Conservation (phyloP, 1,284 basidiomycete species). For the Vanrija pseudolonga region DNA sequence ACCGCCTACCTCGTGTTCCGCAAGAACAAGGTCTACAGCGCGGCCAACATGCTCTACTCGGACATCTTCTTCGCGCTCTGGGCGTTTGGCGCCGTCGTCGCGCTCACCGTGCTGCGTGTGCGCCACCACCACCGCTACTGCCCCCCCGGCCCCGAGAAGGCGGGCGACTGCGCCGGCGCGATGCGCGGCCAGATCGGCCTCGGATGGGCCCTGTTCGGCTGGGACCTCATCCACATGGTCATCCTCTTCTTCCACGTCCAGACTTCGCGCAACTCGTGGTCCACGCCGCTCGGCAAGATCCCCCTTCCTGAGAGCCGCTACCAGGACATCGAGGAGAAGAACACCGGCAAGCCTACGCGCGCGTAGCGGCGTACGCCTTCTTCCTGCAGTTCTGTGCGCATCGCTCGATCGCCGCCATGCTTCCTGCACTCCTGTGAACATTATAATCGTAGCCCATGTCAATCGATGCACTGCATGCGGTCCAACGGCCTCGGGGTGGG, state of each 20-base stretch:
- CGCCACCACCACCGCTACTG: constrained; percentile 21
- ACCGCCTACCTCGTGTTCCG: constrained; percentile 14
- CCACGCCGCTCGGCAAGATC: constrained; percentile 15
- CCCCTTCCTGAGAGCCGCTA: not conserved
- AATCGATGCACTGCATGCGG: too few relatives aligned
- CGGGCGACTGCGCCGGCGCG: constrained; percentile 26
- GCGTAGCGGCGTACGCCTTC: too few relatives aligned
- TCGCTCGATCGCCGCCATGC: too few relatives aligned
- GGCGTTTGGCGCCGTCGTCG: constrained; percentile 22
- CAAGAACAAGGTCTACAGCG: constrained; percentile 17
- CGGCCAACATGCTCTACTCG: constrained; percentile 15
- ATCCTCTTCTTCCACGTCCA: constrained; percentile 20
- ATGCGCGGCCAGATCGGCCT: constrained; percentile 18
- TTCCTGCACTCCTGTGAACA: too few relatives aligned
- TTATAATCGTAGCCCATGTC: too few relatives aligned
- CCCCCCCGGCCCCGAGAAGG: not conserved
- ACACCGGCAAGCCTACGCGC: too few relatives aligned
- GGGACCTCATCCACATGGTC: constrained; percentile 27
- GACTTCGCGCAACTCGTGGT: constrained; percentile 10
- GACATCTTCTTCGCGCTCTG: constrained; percentile 23
- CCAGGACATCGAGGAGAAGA: too few relatives aligned
- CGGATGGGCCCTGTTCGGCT: constrained; percentile 7
- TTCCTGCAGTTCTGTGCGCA: too few relatives aligned
- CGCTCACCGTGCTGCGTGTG: constrained; percentile 21
- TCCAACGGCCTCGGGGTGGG: too few relatives aligned